Evolutionary conservation across 139 green algal genomes (phyloP), one percentile per base, ranked within the genome.

Genomic region (Haematococcus lacustris): DNA sequence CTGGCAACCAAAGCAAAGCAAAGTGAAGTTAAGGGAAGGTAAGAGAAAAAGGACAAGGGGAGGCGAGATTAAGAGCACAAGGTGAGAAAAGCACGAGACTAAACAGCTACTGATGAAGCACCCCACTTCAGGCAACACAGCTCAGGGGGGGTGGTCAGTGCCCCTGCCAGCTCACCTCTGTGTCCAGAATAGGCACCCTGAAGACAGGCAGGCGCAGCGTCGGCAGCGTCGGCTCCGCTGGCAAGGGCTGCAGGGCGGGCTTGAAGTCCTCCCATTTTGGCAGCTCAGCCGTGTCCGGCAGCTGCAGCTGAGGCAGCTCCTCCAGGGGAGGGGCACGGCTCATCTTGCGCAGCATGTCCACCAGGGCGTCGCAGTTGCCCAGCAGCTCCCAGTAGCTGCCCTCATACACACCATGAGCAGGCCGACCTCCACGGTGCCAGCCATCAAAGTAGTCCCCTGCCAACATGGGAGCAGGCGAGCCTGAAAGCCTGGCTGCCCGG

Each of bases 311-410:
- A 4, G 82, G 80, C 74, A 87, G 78, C 38, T 86, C 76, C 67
- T 79, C 37, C 40, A 90, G 70, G 43, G 60, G 47, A 9, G 83
- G 83, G 17, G 74, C 82, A 30, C 76, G 65, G 23, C 38, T 26
- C 74, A 90, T 76, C 41, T 81, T 82, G 17, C 32, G 43, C 38
- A 92, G 76, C 75, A 83, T 79, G 5, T 76, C 71, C 34, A 72
- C 67, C 75, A 92, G 68, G 51, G 89, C 81, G 1, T 80, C 66
- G 3, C 79, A 37, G 63, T 88, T 80, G 3, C 70, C 81, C 28
- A 92, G 70, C 39, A 92, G 76, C 74, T 88, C 79, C 83, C 85
- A 90, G 72, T 92, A 92, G 51, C 69, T 87, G 65, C 87, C 87
- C 74, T 92, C 87, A 62, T 92, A 92, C 50, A 88, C 81, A 25